A percentile compares a stretch with the other conserved stretches of the same genome.
Conservation (phyloP, 352 stramenopile species). For the Globisporangium radiosum region DNA sequence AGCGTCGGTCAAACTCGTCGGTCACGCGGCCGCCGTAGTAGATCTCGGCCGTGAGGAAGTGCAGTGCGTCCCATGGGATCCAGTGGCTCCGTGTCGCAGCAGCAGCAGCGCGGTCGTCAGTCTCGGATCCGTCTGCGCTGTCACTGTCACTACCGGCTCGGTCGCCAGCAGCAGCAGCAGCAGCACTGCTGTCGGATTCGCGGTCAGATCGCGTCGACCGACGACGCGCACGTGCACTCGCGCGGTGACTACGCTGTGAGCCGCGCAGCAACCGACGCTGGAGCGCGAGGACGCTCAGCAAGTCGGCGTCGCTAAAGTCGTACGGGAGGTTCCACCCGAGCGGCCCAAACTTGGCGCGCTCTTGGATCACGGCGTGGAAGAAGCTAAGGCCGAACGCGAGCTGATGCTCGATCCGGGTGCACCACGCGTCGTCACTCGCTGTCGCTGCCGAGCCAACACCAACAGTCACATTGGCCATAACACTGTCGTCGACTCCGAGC, state of each 20-base stretch:
- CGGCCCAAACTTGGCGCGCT: slow-evolving; percentile 66
- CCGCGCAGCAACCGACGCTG: slow-evolving; percentile 40
- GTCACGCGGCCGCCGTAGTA: slow-evolving; percentile 81
- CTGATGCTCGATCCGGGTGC: slow-evolving; percentile 32
- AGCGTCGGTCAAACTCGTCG: slow-evolving; percentile 74
- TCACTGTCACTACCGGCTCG: background rate
- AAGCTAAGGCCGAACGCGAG: slow-evolving; percentile 70
- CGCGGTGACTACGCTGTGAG: background rate
- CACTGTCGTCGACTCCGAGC: background rate
- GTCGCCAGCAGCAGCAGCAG: too few relatives aligned
- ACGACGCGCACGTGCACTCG: background rate
- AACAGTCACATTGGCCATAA: background rate
- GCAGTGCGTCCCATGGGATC: slow-evolving; percentile 71
- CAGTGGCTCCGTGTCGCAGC: background rate
- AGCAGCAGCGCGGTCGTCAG: background rate
- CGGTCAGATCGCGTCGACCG: slow-evolving; percentile 4
- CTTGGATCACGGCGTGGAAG: slow-evolving; percentile 73
- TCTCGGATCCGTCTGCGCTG: slow-evolving; percentile 3
- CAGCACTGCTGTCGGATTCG: background rate
- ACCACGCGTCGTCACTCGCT: slow-evolving; percentile 1
- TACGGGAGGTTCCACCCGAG: slow-evolving; percentile 77
- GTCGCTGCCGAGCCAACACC: background rate
- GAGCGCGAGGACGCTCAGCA: slow-evolving; percentile 59
- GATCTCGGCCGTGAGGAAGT: slow-evolving; percentile 75
- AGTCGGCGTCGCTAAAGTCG: slow-evolving; percentile 75